Evolutionary conservation across 2,329 filamentous ascomycete species (phyloP).

Genomic region (Aspergillus neoniger): DNA sequence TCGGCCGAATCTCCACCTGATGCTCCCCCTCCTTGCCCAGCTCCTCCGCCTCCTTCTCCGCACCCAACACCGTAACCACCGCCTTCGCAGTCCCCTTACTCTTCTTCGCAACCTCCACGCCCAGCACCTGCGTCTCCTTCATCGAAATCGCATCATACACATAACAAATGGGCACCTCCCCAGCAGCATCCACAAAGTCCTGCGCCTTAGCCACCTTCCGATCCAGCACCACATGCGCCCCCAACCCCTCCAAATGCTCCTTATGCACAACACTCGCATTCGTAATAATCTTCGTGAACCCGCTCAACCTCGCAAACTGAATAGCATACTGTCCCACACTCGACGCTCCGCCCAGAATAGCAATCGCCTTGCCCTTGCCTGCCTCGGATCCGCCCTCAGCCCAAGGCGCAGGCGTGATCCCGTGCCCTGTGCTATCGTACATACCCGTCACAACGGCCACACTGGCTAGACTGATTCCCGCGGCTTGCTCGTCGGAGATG

Average conservation of each 20-base stretch:
- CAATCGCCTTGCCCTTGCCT: constrained; percentile 24
- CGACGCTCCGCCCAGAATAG: constrained; percentile 40
- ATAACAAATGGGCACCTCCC: constrained; percentile 29
- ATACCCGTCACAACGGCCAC: constrained; percentile 22
- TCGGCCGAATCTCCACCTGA: constrained; percentile 17
- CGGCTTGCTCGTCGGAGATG: constrained; percentile 34
- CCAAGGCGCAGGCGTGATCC: constrained; percentile 32
- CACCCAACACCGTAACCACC: constrained; percentile 13
- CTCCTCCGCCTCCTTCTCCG: neutral
- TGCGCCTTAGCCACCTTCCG: constrained; percentile 18
- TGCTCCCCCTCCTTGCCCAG: constrained; percentile 8
- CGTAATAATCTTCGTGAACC: constrained; percentile 37
- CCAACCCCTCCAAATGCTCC: constrained; percentile 21
- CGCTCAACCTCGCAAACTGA: constrained; percentile 37
- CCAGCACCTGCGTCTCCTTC: constrained; percentile 32
- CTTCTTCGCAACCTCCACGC: constrained; percentile 30
- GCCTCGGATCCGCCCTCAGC: constrained; percentile 21
- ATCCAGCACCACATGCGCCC: constrained; percentile 33
- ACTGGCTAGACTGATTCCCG: constrained; percentile 27
- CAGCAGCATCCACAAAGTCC: constrained; percentile 26
- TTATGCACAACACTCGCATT: constrained; percentile 33
- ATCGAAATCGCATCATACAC: constrained; percentile 37
- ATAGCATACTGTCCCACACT: constrained; percentile 39
- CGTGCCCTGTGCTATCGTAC: constrained; percentile 22
- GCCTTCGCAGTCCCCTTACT: constrained; percentile 19